A percentile compares a stretch with the other conserved stretches of the same genome.
Conservation (phyloP, 352 stramenopile genomes). For the Phytophthora multivora region DNA sequence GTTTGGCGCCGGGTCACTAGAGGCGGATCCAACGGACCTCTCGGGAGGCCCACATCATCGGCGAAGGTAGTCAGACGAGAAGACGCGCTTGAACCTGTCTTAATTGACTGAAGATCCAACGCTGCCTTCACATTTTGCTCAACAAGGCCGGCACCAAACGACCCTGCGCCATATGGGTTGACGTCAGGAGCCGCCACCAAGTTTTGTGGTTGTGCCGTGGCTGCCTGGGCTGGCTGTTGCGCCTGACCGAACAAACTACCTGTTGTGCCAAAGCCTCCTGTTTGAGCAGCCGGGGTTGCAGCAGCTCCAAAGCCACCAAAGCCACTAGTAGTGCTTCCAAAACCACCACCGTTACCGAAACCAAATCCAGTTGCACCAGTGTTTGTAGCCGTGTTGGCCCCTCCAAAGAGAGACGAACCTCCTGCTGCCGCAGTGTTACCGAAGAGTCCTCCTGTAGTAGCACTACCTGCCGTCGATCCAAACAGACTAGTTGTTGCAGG, state of each 20-base stretch:
- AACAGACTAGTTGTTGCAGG: conserved; percentile 44
- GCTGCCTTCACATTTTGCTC: conserved; percentile 71
- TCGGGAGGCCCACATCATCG: conserved; percentile 73
- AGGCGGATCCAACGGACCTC: conserved; percentile 58
- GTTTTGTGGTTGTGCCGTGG: conserved; percentile 43
- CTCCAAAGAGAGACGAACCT: conserved; percentile 49
- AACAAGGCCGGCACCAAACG: conserved; percentile 58
- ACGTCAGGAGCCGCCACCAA: conserved; percentile 62
- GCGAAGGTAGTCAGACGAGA: conserved; percentile 65
- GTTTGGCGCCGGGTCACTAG: conserved; percentile 65
- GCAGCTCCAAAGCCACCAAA: conserved; percentile 57
- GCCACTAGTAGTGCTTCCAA: conserved; percentile 40
- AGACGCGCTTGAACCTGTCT: conserved; percentile 49
- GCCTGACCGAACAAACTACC: conserved; percentile 41
- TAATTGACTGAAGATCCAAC: conserved; percentile 63
- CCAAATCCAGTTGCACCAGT: conserved; percentile 45
- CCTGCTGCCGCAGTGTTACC: conserved; percentile 30
- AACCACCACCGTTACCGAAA: conserved; percentile 39
- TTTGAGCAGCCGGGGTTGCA: conserved; percentile 30
- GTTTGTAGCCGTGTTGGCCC: conserved; percentile 26
- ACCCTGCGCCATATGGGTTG: conserved; percentile 62
- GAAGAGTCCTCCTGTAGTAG: conserved; percentile 40
- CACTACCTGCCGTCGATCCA: conserved; percentile 33
- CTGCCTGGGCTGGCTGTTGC: conserved; percentile 35
- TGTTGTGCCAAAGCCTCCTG: conserved; percentile 39